These are phyloP conservation scores for Penicillium sp. DNA, from an alignment of 2,329 filamentous ascomycete genomes.

Conservation along the genomic window DNA sequence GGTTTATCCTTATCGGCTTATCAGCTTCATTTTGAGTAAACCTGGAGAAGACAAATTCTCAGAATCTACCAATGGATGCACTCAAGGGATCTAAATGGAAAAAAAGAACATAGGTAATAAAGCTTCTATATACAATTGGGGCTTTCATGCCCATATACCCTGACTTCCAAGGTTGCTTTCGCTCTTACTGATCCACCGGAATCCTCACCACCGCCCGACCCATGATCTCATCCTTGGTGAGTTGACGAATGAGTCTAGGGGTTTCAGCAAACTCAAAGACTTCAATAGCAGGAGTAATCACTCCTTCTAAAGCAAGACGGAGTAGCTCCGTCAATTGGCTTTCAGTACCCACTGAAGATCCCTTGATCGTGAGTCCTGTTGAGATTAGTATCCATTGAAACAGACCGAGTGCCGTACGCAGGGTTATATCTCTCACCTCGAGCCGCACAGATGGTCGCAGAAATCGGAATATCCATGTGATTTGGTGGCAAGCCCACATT, in stretches of 20 bases:
- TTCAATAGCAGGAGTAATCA: slow-evolving; percentile 18
- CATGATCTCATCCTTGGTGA: slow-evolving; percentile 17
- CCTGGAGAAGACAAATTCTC: too few relatives aligned
- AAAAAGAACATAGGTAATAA: too few relatives aligned
- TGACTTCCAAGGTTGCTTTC: too few relatives aligned
- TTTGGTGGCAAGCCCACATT: slow-evolving; percentile 23
- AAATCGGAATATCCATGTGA: slow-evolving; percentile 23
- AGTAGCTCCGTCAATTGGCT: slow-evolving; percentile 20
- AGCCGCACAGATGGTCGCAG: slow-evolving; percentile 25
- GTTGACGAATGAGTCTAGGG: slow-evolving; percentile 12
- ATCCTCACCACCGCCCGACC: slow-evolving; percentile 24
- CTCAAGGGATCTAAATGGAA: too few relatives aligned
- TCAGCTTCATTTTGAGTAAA: neutral
- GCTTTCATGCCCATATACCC: too few relatives aligned
- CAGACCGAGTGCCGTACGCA: neutral
- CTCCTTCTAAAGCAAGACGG: slow-evolving; percentile 15
- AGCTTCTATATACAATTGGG: too few relatives aligned
- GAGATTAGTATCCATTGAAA: neutral
- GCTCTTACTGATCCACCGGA: neutral
- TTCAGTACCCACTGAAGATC: slow-evolving; percentile 25
- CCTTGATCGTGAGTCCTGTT: slow-evolving; percentile 22
- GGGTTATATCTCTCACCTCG: slow-evolving; percentile 16
- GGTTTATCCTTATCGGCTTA: slow-evolving; percentile 1
- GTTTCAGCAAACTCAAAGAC: slow-evolving; percentile 19
- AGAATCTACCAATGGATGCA: too few relatives aligned